Evolutionary conservation across 2,329 filamentous ascomycete genomes (phyloP), one percentile per base, ranked within the genome.

Genomic region (Aspergillus melleus): DNA sequence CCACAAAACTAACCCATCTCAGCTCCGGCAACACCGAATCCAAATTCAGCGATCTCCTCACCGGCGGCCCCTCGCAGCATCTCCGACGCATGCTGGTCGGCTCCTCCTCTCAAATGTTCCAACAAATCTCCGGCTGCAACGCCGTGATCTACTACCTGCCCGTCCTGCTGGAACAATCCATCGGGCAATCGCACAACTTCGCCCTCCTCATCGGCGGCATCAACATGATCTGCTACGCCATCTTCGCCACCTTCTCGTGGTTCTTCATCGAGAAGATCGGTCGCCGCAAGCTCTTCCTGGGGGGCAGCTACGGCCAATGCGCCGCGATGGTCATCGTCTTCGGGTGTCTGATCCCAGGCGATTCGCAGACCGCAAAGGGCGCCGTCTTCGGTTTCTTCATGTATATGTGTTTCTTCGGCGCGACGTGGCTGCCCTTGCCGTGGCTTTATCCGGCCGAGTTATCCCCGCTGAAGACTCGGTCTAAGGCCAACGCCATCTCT

Each of bases 371-470:
- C 32, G 60, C 62, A 4, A 64, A 64, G 46, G 62, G 60, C 2
- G 60, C 58, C n/a, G 60, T 64, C 5, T 64, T 66, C 11, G 62
- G 64, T 44, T 58, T 66, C 26, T 66, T 66, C 51, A 46, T 63
- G 1, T 66, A 62, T 49, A 66, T 65, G 60, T 64, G 63, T n/a
- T 59, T 63, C 58, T 66, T 66, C 20, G 63, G 63, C 16, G 62
- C 62, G 19, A 64, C 63, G 26, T 87, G 83, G 83, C 70, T 87
- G 4, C 84, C 85, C 12, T 77, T 87, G 11, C 85, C 85, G 0
- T 88, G 84, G 85, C 57, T 69, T 22, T 69, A 71, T 32, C 70
- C 79, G 0, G 77, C 80, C 32, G 81, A 81, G 59, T 72, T 80
- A 66, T 81, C 79, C 59, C 80, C 80, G 2, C 74, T 81, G 67